Conservation (phyloP, 1,284 basidiomycete species). For the Microbotryomycetes sp. region DNA sequence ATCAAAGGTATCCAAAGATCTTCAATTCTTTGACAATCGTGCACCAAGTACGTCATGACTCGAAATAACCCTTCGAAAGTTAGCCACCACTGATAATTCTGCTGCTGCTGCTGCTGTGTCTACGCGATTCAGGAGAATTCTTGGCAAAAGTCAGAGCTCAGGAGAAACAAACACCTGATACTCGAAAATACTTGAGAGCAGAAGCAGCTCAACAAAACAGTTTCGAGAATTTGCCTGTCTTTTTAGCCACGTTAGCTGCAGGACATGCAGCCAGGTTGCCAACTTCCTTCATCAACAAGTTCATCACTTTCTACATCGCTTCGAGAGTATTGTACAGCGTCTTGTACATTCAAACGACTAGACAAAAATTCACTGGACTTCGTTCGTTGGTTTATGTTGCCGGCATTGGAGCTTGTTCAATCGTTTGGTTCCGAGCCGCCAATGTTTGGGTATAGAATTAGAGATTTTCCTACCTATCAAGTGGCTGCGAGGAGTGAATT, state of each 20-base stretch:
- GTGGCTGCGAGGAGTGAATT: too few species aligned
- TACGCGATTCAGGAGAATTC: background rate
- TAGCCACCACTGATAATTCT: too few species aligned
- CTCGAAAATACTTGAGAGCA: conserved; percentile 1
- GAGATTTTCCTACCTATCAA: too few species aligned
- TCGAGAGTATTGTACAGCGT: conserved; percentile 10
- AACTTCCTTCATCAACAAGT: conserved; percentile 6
- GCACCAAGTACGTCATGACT: too few species aligned
- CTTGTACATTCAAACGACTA: background rate
- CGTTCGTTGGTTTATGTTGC: background rate
- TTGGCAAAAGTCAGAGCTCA: background rate
- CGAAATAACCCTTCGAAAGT: too few species aligned
- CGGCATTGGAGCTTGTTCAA: background rate
- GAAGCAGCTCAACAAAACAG: conserved; percentile 18
- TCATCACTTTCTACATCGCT: conserved; percentile 6
- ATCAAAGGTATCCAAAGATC: conserved; percentile 3
- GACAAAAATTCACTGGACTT: background rate
- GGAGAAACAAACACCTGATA: conserved; percentile 7
- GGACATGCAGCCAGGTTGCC: conserved; percentile 18
- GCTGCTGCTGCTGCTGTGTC: background rate
- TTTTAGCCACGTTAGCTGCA: conserved; percentile 5
- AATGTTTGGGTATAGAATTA: background rate
- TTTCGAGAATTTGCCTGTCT: conserved; percentile 8
- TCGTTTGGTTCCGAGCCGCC: background rate
- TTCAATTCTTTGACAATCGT: conserved; percentile 23